phyloP scores from a whole-genome alignment of 768 basidiomycete species.

The Cyathus striatus region DNA sequence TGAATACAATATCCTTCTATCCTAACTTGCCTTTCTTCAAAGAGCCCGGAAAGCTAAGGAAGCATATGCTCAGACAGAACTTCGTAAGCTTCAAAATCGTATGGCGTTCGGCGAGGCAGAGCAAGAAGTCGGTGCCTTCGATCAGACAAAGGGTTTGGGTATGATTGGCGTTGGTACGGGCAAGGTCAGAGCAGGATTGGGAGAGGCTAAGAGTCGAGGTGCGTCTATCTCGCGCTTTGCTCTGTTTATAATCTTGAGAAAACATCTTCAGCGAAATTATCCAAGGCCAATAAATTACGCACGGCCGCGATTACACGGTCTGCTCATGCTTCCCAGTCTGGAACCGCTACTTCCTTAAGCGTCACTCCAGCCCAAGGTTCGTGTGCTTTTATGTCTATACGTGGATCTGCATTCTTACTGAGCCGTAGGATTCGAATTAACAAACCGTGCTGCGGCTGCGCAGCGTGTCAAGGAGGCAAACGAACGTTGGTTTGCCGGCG shows the following conservation, averaged over 20 bases:
- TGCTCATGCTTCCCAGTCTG: constrained; percentile 57
- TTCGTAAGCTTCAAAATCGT: constrained; percentile 95
- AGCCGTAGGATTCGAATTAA: constrained; percentile 83
- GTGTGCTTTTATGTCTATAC: constrained; percentile 11
- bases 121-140: constrained; percentile 93
- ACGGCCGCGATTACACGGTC: constrained; percentile 79
- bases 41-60: constrained; percentile 99
- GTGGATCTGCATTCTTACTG: constrained; percentile 5
- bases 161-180: constrained; percentile 91
- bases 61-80: constrained; percentile 93
- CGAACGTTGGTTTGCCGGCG: constrained; percentile 91
- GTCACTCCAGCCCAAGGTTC: constrained; percentile 95
- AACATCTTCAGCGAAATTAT: constrained; percentile 88
- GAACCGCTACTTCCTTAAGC: constrained; percentile 86
- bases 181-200: constrained; percentile 82
- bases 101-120: constrained; percentile 95
- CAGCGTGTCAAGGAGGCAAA: constrained; percentile 93
- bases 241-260: no score
- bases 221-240: constrained; percentile 17
- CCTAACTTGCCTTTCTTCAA: background rate
- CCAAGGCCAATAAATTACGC: constrained; percentile 89
- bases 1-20: constrained; percentile 2
- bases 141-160: constrained; percentile 96
- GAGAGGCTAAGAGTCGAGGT: constrained; percentile 92
- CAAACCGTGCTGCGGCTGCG: constrained; percentile 84